Conservation (phyloP, 179 eudicot genomes). For the Beta macrorhiza region DNA sequence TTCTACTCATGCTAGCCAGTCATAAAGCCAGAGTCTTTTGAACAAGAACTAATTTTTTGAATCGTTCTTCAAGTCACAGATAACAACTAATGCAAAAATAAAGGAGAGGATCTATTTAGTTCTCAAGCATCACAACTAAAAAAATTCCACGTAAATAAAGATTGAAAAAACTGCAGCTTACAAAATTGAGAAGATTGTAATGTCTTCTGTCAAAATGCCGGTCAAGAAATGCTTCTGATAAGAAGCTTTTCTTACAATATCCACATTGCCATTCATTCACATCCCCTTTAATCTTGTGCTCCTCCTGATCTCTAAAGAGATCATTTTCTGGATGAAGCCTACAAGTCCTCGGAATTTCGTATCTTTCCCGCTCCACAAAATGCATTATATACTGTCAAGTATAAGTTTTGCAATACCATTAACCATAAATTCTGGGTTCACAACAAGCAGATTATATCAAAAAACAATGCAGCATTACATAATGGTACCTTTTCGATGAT, state of each 20-base stretch:
- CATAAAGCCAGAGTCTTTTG: background rate
- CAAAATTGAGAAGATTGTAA: slow-evolving; percentile 69
- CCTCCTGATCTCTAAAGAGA: slow-evolving; percentile 89
- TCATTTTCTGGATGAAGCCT: slow-evolving; percentile 85
- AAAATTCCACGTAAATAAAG: background rate
- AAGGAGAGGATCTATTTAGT: background rate
- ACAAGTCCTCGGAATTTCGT: slow-evolving; percentile 59
- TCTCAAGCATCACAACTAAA: background rate
- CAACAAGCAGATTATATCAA: background rate
- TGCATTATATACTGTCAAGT: slow-evolving; percentile 79
- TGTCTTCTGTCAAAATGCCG: slow-evolving; percentile 87
- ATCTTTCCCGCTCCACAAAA: slow-evolving; percentile 79
- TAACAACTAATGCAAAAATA: background rate
- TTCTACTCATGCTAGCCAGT: background rate
- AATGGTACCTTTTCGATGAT: slow-evolving; percentile 57
- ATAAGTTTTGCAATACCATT: background rate
- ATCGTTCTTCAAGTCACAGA: background rate
- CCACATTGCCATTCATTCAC: slow-evolving; percentile 88
- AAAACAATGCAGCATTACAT: background rate
- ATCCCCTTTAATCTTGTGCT: slow-evolving; percentile 74
- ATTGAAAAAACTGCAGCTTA: slow-evolving; percentile 37
- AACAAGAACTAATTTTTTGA: background rate
- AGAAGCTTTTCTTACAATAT: slow-evolving; percentile 82
- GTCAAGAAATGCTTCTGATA: slow-evolving; percentile 74
- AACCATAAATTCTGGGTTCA: slow-evolving; percentile 3